Evolutionary conservation across 1,284 basidiomycete genomes (phyloP).

Genomic region (Leccinum solheimii): DNA sequence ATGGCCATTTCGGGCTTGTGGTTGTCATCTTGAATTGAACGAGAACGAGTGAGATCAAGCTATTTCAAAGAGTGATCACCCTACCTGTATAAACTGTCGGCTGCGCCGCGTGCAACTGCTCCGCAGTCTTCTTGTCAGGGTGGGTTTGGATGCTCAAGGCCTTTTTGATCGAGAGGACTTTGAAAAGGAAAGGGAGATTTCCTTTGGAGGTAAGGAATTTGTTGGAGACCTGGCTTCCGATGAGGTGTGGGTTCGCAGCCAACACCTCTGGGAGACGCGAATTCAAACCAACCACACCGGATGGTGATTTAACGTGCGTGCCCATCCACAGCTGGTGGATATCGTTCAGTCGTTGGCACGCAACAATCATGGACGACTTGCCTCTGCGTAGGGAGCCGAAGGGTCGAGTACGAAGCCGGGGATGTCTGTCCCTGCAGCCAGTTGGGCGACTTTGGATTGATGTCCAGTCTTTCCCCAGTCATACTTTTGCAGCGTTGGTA

Average conservation of each 20-base stretch:
- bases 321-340: conserved; percentile 92
- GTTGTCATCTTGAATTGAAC: conserved; percentile 62
- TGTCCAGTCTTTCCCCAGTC: conserved; percentile 73
- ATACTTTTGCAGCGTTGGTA: conserved; percentile 69
- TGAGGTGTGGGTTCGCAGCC: conserved; percentile 62
- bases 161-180: conserved; percentile 91
- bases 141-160: conserved; percentile 97
- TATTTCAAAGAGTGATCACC: conserved; percentile 18
- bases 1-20: conserved; percentile 99
- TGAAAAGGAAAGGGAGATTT: conserved; percentile 91
- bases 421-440: conserved; percentile 32
- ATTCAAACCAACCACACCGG: conserved; percentile 52
- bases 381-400: conserved; percentile 57
- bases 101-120: conserved; percentile 69
- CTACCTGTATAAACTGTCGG: conserved; percentile 90
- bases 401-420: conserved; percentile 48
- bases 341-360: not conserved
- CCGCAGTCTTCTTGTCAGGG: conserved; percentile 89
- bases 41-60: conserved; percentile 10
- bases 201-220: conserved; percentile 66
- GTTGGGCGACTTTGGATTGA: conserved; percentile 60
- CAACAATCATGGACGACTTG: conserved; percentile 26
- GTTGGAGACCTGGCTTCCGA: conserved; percentile 63
- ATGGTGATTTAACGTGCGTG: conserved; percentile 89
- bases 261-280: conserved; percentile 63